Percentiles rank a stretch among this genome's conserved stretches.
phyloP scores from a whole-genome alignment of 2,329 filamentous ascomycete species.

The Ophiocordyceps camponoti-floridani region DNA sequence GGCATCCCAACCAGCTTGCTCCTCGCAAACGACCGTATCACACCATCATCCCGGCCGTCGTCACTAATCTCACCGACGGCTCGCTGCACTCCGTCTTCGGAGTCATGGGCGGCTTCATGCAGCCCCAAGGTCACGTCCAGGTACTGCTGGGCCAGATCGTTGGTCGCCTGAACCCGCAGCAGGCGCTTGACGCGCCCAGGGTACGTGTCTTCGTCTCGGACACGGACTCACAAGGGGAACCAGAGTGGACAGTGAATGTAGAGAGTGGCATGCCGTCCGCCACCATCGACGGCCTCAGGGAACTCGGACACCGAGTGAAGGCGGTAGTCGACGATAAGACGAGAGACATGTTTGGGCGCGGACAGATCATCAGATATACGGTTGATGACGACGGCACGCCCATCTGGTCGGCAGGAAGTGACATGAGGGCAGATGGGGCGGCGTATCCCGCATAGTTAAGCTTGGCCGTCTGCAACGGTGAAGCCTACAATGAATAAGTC shows the following conservation, averaged over 20 bases:
- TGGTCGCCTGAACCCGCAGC: conserved; percentile 67
- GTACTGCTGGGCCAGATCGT: conserved; percentile 79
- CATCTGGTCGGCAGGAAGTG: conserved; percentile 80
- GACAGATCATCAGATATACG: conserved; percentile 69
- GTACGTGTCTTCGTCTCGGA: conserved; percentile 70
- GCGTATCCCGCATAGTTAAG: conserved; percentile 30
- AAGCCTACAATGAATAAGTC: no score
- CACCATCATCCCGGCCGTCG: conserved; percentile 87
- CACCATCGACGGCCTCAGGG: conserved; percentile 46
- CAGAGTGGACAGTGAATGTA: conserved; percentile 51
- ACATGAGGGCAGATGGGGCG: conserved; percentile 67
- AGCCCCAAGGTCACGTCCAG: conserved; percentile 91
- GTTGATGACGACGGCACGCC: conserved; percentile 52
- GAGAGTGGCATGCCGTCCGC: conserved; percentile 65
- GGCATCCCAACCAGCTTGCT: conserved; percentile 64
- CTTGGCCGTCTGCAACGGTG: background rate
- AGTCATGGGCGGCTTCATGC: conserved; percentile 98
- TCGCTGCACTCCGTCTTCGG: conserved; percentile 75
- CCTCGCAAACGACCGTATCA: conserved; percentile 86
- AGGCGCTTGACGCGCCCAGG: conserved; percentile 79
- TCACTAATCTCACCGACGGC: conserved; percentile 59
- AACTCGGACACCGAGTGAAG: conserved; percentile 61
- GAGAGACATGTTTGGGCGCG: conserved; percentile 53
- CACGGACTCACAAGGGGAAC: conserved; percentile 30
- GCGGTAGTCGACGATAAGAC: conserved; percentile 29